Evolutionary conservation across 1,139 yeast species (phyloP).

Genomic region (Yueomyces sp.): DNA sequence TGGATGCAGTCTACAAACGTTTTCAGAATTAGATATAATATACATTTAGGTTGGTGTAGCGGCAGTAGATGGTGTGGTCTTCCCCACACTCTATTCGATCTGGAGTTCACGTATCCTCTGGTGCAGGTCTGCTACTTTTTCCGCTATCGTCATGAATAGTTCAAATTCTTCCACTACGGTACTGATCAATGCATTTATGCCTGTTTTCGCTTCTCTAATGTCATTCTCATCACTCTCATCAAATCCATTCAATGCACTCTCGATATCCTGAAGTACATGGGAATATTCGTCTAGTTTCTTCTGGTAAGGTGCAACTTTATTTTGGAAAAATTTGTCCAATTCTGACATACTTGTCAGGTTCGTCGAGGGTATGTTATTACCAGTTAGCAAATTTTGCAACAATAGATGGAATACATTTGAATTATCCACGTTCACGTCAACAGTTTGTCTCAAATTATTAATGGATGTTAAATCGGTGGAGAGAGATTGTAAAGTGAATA

Average conservation of each 20-base stretch:
- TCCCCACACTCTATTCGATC: no score
- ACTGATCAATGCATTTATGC: slow-evolving; percentile 18
- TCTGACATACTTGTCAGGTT: slow-evolving; percentile 36
- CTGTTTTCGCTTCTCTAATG: slow-evolving; percentile 15
- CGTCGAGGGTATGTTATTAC: neutral
- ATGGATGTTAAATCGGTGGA: slow-evolving; percentile 43
- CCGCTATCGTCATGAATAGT: slow-evolving; percentile 83
- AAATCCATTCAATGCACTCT: slow-evolving; percentile 60
- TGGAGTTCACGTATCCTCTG: slow-evolving; percentile 35
- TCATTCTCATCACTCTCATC: slow-evolving; percentile 29
- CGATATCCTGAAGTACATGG: slow-evolving; percentile 54
- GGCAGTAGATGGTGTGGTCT: no score
- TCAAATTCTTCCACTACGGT: slow-evolving; percentile 74
- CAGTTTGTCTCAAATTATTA: slow-evolving; percentile 31
- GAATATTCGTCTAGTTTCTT: slow-evolving; percentile 57
- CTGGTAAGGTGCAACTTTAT: slow-evolving; percentile 38
- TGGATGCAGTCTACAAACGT: no score
- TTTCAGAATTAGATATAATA: no score
- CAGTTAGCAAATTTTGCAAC: slow-evolving; percentile 49
- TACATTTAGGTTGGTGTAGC: no score
- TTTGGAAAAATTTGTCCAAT: slow-evolving; percentile 41
- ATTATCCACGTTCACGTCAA: slow-evolving; percentile 38
- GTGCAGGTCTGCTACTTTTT: slow-evolving; percentile 80
- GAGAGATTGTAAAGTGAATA: slow-evolving; percentile 55
- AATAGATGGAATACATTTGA: slow-evolving; percentile 57